phyloP scores from a whole-genome alignment of 1,284 basidiomycete genomes.

The Neolentinus lepideus region DNA sequence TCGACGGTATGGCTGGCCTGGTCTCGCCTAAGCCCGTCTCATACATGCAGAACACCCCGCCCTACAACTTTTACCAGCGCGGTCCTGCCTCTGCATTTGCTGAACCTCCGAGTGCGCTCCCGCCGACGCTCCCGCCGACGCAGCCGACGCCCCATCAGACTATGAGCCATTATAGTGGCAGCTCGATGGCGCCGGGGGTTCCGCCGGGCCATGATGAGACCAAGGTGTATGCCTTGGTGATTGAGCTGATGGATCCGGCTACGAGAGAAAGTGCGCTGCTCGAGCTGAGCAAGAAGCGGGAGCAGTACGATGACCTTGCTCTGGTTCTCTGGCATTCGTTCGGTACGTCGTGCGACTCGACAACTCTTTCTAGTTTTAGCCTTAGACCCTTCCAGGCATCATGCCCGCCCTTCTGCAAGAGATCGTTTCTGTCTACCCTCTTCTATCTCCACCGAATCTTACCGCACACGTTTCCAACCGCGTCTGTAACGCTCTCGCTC shows the following conservation, averaged over 20 bases:
- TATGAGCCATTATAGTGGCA: slow-evolving; percentile 27
- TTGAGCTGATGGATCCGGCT: slow-evolving; percentile 74
- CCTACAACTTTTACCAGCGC: slow-evolving; percentile 43
- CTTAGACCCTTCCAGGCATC: slow-evolving; percentile 53
- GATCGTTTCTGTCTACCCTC: slow-evolving; percentile 97
- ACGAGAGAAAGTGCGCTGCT: slow-evolving; percentile 85
- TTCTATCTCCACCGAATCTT: slow-evolving; percentile 92
- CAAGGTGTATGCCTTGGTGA: slow-evolving; percentile 41
- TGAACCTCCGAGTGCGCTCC: slow-evolving; percentile 16
- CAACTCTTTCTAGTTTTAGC: neutral
- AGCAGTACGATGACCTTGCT: slow-evolving; percentile 98
- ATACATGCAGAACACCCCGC: slow-evolving; percentile 45
- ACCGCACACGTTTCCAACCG: slow-evolving; percentile 99
- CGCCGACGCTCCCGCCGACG: slow-evolving; percentile 26
- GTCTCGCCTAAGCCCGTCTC: slow-evolving; percentile 58
- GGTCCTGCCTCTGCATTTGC: slow-evolving; percentile 15
- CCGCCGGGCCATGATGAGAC: neutral
- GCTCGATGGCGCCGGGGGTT: slow-evolving; percentile 16
- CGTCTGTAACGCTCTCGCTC: slow-evolving; percentile 97
- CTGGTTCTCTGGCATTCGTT: slow-evolving; percentile 99
- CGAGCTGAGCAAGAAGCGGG: slow-evolving; percentile 97
- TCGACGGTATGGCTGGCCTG: slow-evolving; percentile 43
- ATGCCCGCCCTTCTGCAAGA: slow-evolving; percentile 99
- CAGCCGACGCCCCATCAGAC: slow-evolving; percentile 48
- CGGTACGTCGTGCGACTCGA: slow-evolving; percentile 46